Conservation (phyloP, 176 grass and related monocot species). For the Oryza meridionalis region DNA sequence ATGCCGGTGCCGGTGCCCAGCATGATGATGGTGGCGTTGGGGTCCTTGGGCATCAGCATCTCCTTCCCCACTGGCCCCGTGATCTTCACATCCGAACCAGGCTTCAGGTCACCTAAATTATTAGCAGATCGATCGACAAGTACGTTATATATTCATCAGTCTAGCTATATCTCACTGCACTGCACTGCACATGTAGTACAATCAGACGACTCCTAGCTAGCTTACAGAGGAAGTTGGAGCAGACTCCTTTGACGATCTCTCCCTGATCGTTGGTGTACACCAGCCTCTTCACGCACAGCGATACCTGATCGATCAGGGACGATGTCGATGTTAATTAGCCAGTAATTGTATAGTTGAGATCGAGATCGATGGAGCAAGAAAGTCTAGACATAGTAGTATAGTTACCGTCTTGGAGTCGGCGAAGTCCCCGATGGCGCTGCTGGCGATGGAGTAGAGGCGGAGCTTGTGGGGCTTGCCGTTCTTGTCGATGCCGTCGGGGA, state of each 20-base stretch:
- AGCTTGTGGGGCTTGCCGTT: slow-evolving; percentile 95
- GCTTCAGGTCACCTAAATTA: slow-evolving; percentile 55
- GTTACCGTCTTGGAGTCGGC: slow-evolving; percentile 85
- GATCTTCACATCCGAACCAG: slow-evolving; percentile 69
- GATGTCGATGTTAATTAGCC: too few species aligned
- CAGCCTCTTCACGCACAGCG: slow-evolving; percentile 90
- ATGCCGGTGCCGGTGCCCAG: slow-evolving; percentile 92
- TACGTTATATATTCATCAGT: too few species aligned
- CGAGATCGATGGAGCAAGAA: too few species aligned
- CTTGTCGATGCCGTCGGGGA: slow-evolving; percentile 84
- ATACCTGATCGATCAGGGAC: slow-evolving; percentile 43
- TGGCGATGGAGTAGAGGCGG: slow-evolving; percentile 92
- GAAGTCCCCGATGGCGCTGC: slow-evolving; percentile 89
- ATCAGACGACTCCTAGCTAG: too few species aligned
- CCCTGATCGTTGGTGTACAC: slow-evolving; percentile 90
- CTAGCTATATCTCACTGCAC: too few species aligned
- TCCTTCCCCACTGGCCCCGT: slow-evolving; percentile 95
- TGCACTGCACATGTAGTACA: too few species aligned
- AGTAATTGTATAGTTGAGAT: too few species aligned
- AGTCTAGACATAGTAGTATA: too few species aligned
- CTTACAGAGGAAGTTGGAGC: slow-evolving; percentile 92
- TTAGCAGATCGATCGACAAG: too few species aligned
- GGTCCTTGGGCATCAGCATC: slow-evolving; percentile 98
- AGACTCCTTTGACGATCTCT: slow-evolving; percentile 92
- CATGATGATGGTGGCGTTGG: slow-evolving; percentile 80